phyloP scores from a whole-genome alignment of 768 basidiomycete genomes.

The Coprinopsis cinerea region DNA sequence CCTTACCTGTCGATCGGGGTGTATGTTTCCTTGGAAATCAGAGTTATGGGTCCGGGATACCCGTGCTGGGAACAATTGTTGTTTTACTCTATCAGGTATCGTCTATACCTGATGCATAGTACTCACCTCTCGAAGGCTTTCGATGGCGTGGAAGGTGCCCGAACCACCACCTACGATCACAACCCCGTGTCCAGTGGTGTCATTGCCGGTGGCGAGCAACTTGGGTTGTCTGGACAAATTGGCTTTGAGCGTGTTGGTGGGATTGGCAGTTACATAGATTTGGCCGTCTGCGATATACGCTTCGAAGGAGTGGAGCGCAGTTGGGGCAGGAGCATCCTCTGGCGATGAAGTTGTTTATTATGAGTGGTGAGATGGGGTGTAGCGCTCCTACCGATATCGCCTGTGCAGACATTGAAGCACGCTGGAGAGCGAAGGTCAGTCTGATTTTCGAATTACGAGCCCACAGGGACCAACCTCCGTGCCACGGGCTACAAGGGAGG shows the following conservation, averaged over 20 bases:
- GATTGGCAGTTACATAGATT: slow-evolving; percentile 72
- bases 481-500: slow-evolving; percentile 60
- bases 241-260: slow-evolving; percentile 52
- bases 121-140: slow-evolving; percentile 76
- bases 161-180: slow-evolving; percentile 86
- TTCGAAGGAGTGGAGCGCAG: slow-evolving; percentile 75
- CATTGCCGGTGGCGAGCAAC: slow-evolving; percentile 40
- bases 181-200: slow-evolving; percentile 54
- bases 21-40: slow-evolving; percentile 74
- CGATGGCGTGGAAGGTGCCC: slow-evolving; percentile 69
- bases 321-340: slow-evolving; percentile 89
- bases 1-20: slow-evolving; percentile 74
- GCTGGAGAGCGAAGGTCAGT: slow-evolving; percentile 36
- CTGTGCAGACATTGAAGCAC: slow-evolving; percentile 82
- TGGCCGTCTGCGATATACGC: slow-evolving; percentile 61
- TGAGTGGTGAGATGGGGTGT: background rate
- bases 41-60: slow-evolving; percentile 68
- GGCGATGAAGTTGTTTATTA: slow-evolving; percentile 1
- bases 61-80: slow-evolving; percentile 47
- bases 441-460: background rate
- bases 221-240: slow-evolving; percentile 62
- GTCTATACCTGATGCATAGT: too few relatives aligned
- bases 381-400: slow-evolving; percentile 61
- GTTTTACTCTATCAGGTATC: too few relatives aligned
- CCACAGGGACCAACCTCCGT: slow-evolving; percentile 55